Percentiles rank a stretch among this genome's conserved stretches.
Evolutionary conservation across 371 early-diverging fungal genomes (phyloP).

Genomic region (Mycotypha africana): DNA sequence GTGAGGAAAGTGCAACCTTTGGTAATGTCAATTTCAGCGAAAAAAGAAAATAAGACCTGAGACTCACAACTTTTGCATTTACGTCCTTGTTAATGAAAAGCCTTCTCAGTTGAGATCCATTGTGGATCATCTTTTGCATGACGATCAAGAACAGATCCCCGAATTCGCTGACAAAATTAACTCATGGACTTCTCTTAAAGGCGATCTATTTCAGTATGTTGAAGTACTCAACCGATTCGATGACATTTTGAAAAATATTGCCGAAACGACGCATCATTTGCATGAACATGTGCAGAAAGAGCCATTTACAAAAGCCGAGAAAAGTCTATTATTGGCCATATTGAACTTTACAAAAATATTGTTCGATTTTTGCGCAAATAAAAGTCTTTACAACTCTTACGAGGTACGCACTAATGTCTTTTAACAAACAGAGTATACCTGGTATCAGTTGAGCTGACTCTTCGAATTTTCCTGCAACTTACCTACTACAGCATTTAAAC

Average conservation of each 20-base stretch:
- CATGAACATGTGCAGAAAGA: conserved; percentile 46
- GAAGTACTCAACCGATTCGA: conserved; percentile 93
- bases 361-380: conserved; percentile 91
- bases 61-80: too few relatives aligned
- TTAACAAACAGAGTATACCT: too few relatives aligned
- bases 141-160: conserved; percentile 52
- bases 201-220: conserved; percentile 95
- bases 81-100: conserved; percentile 28
- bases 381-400: conserved; percentile 88
- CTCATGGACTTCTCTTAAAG: conserved; percentile 78
- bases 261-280: conserved; percentile 55
- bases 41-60: too few relatives aligned
- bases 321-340: conserved; percentile 59
- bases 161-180: conserved; percentile 34
- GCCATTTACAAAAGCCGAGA: conserved; percentile 49
- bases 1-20: too few relatives aligned
- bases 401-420: conserved; percentile 82
- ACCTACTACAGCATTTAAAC: conserved; percentile 45
- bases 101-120: conserved; percentile 40
- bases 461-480: conserved; percentile 39
- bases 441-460: too few relatives aligned
- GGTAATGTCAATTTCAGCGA: too few relatives aligned
- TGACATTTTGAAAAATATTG: conserved; percentile 61
- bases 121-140: conserved; percentile 47
- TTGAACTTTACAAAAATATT: conserved; percentile 70